phyloP scores from a whole-genome alignment of 371 early-diverging fungal genomes.

The Actinomucor elegans region DNA sequence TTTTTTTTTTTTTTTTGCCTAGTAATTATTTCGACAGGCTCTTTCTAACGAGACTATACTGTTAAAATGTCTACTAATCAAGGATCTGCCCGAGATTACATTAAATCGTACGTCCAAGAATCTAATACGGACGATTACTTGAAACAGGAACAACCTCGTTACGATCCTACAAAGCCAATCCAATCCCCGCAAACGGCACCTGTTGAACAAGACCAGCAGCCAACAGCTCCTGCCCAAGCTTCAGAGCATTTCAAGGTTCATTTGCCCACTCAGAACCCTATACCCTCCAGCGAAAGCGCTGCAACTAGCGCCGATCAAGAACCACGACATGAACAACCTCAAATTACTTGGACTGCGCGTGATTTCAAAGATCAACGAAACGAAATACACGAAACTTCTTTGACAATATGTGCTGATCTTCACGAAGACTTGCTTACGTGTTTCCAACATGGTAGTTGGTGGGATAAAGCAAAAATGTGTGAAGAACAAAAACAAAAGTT shows the following conservation, averaged over 20 bases:
- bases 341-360: conserved; percentile 24
- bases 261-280: conserved; percentile 25
- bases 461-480: conserved; percentile 66
- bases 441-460: conserved; percentile 60
- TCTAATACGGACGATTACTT: conserved; percentile 27
- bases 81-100: conserved; percentile 39
- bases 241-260: conserved; percentile 19
- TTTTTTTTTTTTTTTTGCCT: no score
- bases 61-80: conserved; percentile 24
- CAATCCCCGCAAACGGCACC: conserved; percentile 14
- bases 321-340: conserved; percentile 8
- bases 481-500: conserved; percentile 57
- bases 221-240: not conserved
- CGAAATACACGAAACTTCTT: conserved; percentile 51
- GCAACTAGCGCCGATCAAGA: not conserved
- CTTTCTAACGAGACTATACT: no score
- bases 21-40: no score
- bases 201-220: not conserved
- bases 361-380: conserved; percentile 45
- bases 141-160: conserved; percentile 36
- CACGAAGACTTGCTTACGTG: conserved; percentile 52
- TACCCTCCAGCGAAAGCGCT: conserved; percentile 5
- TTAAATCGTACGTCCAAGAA: conserved; percentile 41
- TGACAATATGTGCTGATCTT: conserved; percentile 58
- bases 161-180: conserved; percentile 37